Percentiles rank a stretch among this genome's conserved stretches.
Conservation (phyloP, 305 asterid genomes). For the Stenogyne calaminthoides region DNA sequence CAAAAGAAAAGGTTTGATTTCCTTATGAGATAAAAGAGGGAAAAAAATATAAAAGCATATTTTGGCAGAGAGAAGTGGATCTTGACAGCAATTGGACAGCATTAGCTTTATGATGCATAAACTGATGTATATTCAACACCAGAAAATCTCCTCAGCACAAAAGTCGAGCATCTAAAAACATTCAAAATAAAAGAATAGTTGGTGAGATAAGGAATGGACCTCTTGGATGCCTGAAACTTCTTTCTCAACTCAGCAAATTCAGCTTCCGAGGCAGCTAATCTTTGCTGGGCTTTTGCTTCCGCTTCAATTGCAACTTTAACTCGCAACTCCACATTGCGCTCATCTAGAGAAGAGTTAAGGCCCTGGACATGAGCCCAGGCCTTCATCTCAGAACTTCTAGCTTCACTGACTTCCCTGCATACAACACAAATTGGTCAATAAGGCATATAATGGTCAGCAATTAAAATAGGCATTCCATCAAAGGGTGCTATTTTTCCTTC, state of each 20-base stretch:
- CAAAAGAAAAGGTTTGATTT: not conserved
- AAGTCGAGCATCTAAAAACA: constrained; percentile 13
- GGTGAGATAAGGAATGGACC: constrained; percentile 44
- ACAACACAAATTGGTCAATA: constrained; percentile 29
- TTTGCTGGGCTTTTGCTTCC: constrained; percentile 91
- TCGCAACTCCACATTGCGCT: constrained; percentile 79
- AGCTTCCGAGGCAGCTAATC: constrained; percentile 92
- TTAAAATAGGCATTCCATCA: constrained; percentile 22
- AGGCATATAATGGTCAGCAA: not conserved
- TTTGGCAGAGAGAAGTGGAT: not conserved
- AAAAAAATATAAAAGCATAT: not conserved
- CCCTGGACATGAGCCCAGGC: constrained; percentile 94
- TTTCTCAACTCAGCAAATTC: constrained; percentile 91
- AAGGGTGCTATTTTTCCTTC: not conserved
- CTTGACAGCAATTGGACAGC: not conserved
- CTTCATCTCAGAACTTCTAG: constrained; percentile 72
- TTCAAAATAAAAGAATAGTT: not conserved
- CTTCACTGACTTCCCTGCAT: constrained; percentile 82
- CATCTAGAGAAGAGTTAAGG: constrained; percentile 83
- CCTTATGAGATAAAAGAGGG: not conserved
- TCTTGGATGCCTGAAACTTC: constrained; percentile 73
- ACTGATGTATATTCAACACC: not conserved
- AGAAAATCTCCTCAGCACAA: constrained; percentile 18
- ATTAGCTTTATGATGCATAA: not conserved
- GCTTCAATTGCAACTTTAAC: constrained; percentile 97